Percentiles rank a stretch among this genome's conserved stretches.
Conservation (phyloP, 257 asterid genomes). For the Capsicum rhomboideum region DNA sequence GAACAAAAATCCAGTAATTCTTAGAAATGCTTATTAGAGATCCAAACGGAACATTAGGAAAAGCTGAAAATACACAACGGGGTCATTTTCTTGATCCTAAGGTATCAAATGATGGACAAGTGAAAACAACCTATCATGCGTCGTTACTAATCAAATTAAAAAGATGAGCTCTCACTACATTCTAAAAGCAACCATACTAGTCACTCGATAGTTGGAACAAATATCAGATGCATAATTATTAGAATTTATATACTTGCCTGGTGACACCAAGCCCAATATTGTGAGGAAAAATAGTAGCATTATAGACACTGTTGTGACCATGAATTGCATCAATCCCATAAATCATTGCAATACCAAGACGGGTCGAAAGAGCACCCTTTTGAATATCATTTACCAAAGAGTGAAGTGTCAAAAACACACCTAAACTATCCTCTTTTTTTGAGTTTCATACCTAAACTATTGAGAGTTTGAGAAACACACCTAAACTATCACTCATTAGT, state of each 20-base stretch:
- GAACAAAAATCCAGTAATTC: neutral
- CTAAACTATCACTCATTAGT: no score
- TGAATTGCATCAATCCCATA: conserved; percentile 38
- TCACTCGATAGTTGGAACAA: neutral
- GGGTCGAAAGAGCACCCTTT: conserved; percentile 26
- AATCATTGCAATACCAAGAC: conserved; percentile 32
- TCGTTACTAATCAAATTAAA: neutral
- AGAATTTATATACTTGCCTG: conserved; percentile 12
- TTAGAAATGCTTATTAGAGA: neutral
- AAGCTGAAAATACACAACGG: neutral
- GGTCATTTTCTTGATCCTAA: neutral
- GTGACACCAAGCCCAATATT: conserved; percentile 40
- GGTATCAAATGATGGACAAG: neutral
- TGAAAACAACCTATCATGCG: neutral
- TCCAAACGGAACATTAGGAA: no score
- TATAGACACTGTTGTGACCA: conserved; percentile 33
- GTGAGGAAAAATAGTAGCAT: conserved; percentile 34
- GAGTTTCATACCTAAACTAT: no score
- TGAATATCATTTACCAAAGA: conserved; percentile 29
- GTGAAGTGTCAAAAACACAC: no score
- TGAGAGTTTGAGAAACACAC: no score
- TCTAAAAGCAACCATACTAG: neutral
- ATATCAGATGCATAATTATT: neutral
- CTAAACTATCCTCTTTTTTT: no score
- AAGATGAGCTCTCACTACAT: neutral